phyloP scores from a whole-genome alignment of 1,284 basidiomycete species.

The Marasmius fiardii region DNA sequence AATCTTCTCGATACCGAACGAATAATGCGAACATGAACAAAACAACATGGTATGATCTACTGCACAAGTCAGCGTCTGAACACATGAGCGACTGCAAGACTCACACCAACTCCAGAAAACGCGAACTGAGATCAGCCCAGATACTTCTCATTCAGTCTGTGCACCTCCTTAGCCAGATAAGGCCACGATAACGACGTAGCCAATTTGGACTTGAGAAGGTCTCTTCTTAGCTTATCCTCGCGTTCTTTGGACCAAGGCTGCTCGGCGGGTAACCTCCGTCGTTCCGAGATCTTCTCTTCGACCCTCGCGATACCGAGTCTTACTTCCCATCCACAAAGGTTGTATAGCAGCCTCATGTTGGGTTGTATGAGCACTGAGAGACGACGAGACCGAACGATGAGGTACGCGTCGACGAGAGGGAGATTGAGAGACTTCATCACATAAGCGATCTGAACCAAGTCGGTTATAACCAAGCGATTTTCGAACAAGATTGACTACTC shows the following conservation, averaged over 20 bases:
- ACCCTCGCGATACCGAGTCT: slow-evolving; percentile 73
- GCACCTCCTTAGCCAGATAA: slow-evolving; percentile 75
- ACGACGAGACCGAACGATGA: slow-evolving; percentile 82
- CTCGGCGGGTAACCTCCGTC: neutral
- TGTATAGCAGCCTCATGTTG: slow-evolving; percentile 90
- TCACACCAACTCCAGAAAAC: neutral
- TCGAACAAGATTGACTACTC: slow-evolving; percentile 29
- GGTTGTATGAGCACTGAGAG: slow-evolving; percentile 90
- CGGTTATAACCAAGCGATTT: slow-evolving; percentile 10
- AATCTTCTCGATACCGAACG: neutral
- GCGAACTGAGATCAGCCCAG: slow-evolving; percentile 34
- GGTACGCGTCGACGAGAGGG: slow-evolving; percentile 89
- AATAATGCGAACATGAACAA: neutral
- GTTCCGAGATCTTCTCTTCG: slow-evolving; percentile 31
- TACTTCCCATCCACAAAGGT: slow-evolving; percentile 91
- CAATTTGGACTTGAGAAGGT: slow-evolving; percentile 50
- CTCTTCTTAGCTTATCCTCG: slow-evolving; percentile 20
- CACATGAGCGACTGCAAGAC: neutral
- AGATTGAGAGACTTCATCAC: slow-evolving; percentile 93
- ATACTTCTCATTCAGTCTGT: slow-evolving; percentile 79
- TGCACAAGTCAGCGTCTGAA: neutral
- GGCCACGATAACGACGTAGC: slow-evolving; percentile 73
- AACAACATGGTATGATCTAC: neutral
- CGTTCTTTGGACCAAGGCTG: neutral
- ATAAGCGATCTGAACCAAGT: slow-evolving; percentile 77